A percentile compares a stretch with the other conserved stretches of the same genome.
phyloP scores from a whole-genome alignment of 768 basidiomycete species.

The Dioszegia hungarica region DNA sequence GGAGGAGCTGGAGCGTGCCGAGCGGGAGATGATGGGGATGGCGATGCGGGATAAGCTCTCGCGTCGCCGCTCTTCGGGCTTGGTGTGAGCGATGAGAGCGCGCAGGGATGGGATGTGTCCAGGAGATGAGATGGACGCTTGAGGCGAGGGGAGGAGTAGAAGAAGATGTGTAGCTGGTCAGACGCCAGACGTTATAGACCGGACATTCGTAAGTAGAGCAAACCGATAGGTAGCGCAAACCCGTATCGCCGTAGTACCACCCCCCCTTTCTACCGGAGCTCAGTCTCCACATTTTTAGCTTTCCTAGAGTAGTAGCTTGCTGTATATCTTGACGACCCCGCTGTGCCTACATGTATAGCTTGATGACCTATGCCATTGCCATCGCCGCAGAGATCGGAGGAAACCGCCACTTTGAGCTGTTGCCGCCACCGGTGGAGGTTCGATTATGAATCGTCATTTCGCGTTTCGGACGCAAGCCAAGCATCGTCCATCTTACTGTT shows the following conservation, averaged over 20 bases:
- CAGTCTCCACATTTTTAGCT: neutral
- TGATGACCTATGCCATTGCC: neutral
- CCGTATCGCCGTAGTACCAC: no score
- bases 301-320: neutral
- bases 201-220: neutral
- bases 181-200: neutral
- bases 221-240: neutral
- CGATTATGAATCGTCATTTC: slow-evolving; percentile 5
- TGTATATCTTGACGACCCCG: neutral
- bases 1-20: slow-evolving; percentile 14
- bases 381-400: neutral
- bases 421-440: slow-evolving; percentile 6
- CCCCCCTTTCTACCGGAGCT: neutral
- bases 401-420: slow-evolving; percentile 3
- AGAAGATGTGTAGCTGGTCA: neutral
- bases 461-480: neutral
- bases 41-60: slow-evolving; percentile 31
- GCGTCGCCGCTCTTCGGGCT: slow-evolving; percentile 8
- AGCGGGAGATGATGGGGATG: slow-evolving; percentile 29
- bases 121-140: no score
- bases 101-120: no score
- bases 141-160: no score
- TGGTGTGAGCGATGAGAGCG: neutral
- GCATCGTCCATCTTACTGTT: neutral
- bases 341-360: neutral